Conservation (phyloP, 148 eudicot genomes). For the Chenopodium formosanum region DNA sequence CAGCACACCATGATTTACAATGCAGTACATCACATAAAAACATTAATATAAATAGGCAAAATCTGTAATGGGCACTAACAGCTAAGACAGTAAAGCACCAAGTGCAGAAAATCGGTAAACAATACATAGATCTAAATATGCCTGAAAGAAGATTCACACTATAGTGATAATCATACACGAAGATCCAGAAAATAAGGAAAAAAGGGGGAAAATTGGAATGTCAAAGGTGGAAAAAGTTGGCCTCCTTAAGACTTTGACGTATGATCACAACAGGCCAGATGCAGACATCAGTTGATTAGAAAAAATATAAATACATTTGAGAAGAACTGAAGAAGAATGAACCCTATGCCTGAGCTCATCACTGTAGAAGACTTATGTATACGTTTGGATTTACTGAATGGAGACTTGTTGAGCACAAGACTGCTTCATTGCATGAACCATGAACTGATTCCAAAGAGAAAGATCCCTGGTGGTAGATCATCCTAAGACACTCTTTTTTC, state of each 20-base stretch:
- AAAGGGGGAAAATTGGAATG: neutral
- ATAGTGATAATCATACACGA: neutral
- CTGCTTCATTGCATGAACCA: too few species aligned
- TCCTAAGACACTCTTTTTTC: neutral
- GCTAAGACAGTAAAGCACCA: neutral
- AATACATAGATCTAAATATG: neutral
- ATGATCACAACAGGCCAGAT: neutral
- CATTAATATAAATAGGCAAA: neutral
- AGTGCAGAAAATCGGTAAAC: neutral
- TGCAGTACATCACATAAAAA: neutral
- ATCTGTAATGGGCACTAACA: neutral
- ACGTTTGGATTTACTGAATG: too few species aligned
- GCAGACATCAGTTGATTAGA: neutral
- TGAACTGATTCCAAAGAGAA: neutral
- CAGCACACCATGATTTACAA: constrained; percentile 10
- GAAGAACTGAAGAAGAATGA: neutral
- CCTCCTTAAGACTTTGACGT: neutral
- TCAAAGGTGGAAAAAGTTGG: neutral
- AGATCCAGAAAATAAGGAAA: neutral
- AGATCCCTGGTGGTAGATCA: neutral
- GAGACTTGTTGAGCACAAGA: too few species aligned
- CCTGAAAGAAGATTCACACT: neutral
- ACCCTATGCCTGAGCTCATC: neutral
- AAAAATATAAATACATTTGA: neutral
- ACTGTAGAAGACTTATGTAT: too few species aligned